These are phyloP conservation scores for Tuber calosporum DNA, from an alignment of 495 filamentous ascomycete species.

Conservation along the genomic window DNA sequence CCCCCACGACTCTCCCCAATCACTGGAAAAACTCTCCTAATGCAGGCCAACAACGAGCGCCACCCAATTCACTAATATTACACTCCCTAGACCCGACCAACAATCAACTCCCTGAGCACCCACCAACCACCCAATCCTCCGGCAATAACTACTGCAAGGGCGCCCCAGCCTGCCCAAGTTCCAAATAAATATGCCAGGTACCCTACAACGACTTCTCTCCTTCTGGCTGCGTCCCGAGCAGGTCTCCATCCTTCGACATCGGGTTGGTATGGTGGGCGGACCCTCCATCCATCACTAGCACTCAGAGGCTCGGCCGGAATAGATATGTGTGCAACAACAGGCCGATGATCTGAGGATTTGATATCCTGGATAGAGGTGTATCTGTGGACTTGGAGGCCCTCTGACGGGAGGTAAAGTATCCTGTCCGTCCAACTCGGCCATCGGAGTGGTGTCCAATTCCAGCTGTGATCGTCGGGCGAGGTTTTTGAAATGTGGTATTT, in stretches of 20 bases:
- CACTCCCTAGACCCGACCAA: not conserved
- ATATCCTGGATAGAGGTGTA: conserved; percentile 73
- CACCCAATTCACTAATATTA: not conserved
- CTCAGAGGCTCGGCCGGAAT: conserved; percentile 16
- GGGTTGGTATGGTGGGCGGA: conserved; percentile 5
- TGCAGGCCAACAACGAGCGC: not conserved
- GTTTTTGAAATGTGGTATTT: conserved; percentile 56
- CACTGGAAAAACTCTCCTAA: not conserved
- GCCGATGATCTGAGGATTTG: conserved; percentile 72
- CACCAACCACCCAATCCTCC: conserved; percentile 30
- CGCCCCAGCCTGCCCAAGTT: conserved; percentile 18
- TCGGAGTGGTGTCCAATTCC: conserved; percentile 69
- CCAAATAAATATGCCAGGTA: conserved; percentile 16
- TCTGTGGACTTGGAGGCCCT: conserved; percentile 47
- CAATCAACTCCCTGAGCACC: conserved; percentile 15
- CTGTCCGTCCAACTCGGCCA: conserved; percentile 95
- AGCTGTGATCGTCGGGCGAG: conserved; percentile 47
- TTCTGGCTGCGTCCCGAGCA: conserved; percentile 21
- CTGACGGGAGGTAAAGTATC: conserved; percentile 58
- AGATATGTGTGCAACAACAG: conserved; percentile 42
- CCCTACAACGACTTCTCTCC: conserved; percentile 35
- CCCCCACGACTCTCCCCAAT: not conserved
- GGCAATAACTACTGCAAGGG: conserved; percentile 21
- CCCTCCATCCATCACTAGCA: conserved; percentile 2
- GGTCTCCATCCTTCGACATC: conserved; percentile 25